Evolutionary conservation across 495 filamentous ascomycete species (phyloP).

Genomic region (Neurospora discreta): DNA sequence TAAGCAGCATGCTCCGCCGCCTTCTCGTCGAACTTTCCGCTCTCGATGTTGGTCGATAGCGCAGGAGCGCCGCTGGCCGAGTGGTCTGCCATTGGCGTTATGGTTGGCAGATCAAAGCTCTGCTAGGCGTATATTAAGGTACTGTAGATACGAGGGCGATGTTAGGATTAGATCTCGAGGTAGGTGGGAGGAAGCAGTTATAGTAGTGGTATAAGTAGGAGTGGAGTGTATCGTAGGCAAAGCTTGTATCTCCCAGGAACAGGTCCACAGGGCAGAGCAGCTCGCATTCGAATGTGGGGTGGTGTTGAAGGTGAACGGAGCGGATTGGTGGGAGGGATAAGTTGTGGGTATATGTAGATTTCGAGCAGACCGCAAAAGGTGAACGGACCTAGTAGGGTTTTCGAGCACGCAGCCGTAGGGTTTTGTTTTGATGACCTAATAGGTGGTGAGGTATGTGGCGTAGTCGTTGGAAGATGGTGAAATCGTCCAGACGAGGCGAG

Average conservation of each 20-base stretch:
- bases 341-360: slow-evolving; percentile 3
- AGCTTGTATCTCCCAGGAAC: not conserved
- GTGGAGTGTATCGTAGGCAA: not conserved
- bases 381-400: slow-evolving; percentile 6
- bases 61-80: slow-evolving; percentile 35
- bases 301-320: not conserved
- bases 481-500: slow-evolving; percentile 12
- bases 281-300: not conserved
- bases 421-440: slow-evolving; percentile 24
- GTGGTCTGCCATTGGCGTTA: slow-evolving; percentile 36
- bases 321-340: not conserved
- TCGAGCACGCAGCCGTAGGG: slow-evolving; percentile 10
- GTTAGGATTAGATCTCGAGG: not conserved
- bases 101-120: slow-evolving; percentile 23
- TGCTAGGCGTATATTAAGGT: slow-evolving; percentile 14
- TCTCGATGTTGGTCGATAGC: slow-evolving; percentile 44
- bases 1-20: slow-evolving; percentile 18
- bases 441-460: slow-evolving; percentile 12
- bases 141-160: not conserved
- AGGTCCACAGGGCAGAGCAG: not conserved
- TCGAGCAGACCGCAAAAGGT: not conserved
- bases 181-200: not conserved
- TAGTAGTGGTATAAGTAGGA: not conserved
- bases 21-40: slow-evolving; percentile 48
- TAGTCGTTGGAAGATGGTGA: slow-evolving; percentile 13